Evolutionary conservation across 192 early-diverging fungal species (phyloP).

Genomic region (Paraglomus brasilianum): DNA sequence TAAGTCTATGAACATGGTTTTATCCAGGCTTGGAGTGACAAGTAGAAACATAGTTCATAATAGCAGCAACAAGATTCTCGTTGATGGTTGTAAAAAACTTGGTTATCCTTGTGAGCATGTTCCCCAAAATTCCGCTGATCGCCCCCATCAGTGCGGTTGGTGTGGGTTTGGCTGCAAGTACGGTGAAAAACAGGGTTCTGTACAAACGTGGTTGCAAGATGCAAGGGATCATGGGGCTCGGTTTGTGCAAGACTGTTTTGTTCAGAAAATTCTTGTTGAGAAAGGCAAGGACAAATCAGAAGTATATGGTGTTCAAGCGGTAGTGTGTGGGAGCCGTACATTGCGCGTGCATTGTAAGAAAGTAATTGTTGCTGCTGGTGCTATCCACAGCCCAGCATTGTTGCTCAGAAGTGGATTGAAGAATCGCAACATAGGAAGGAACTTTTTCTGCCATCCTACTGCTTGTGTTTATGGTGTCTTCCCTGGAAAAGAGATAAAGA

Average conservation of each 20-base stretch:
- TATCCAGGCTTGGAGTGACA: constrained; percentile 54
- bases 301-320: constrained; percentile 55
- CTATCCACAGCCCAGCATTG: constrained; percentile 64
- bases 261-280: constrained; percentile 54
- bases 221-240: constrained; percentile 60
- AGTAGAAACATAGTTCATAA: constrained; percentile 61
- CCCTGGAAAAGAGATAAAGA: constrained; percentile 46
- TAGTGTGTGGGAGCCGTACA: constrained; percentile 34
- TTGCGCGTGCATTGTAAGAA: constrained; percentile 50
- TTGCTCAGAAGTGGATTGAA: constrained; percentile 64
- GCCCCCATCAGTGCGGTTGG: constrained; percentile 58
- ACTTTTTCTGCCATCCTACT: constrained; percentile 67
- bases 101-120: constrained; percentile 56
- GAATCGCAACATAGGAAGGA: constrained; percentile 67
- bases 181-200: constrained; percentile 67
- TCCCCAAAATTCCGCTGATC: constrained; percentile 65
- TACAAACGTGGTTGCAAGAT: constrained; percentile 67
- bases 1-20: constrained; percentile 55
- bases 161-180: constrained; percentile 71
- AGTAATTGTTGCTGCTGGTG: constrained; percentile 63
- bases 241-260: constrained; percentile 59
- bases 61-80: constrained; percentile 55
- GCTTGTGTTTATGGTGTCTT: constrained; percentile 63
- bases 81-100: constrained; percentile 67
- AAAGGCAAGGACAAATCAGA: constrained; percentile 36